Base-by-base conservation (phyloP, 441 rosid species). In the Brassica balearica region DNA sequence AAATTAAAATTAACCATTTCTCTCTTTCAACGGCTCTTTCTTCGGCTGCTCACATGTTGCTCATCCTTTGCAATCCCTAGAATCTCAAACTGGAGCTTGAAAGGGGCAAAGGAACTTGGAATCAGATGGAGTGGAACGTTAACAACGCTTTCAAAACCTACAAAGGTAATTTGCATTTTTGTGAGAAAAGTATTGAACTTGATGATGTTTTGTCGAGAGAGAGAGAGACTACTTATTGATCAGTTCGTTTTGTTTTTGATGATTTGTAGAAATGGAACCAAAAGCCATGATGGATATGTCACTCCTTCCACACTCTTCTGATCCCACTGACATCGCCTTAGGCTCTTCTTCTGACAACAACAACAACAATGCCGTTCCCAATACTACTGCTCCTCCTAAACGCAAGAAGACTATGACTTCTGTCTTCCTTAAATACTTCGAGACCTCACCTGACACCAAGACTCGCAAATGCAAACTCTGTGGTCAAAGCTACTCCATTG, bases 341-440 rank as follows among this genome's bases (percentile, higher is more conserved):
- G 89, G 87, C 77, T 89, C 98, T 80, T 88, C 98, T 79, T 88
- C 97, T 0, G 97, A 90, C 8, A 91, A 92, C 82, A 83, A 87
- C 62, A 85, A 17, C 19, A 17, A 17, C 19, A 17, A 17, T 17
- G 19, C 19, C 19, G 1, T 69, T 75, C 83, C 87, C 65, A 86
- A 73, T 72, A 20, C 83, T 74, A 20, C 84, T 67, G 67, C 64
- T 65, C 80, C 88, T 2, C 81, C 93, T 25, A 95, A 95, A 82
- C 87, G 98, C 61, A 95, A 92, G 87, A 95, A 95, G 88, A 91
- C 97, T 0, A 91, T 92, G 98, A 95, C 98, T 11, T 95, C 98
- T 1, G 92, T 92, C 8, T 95, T 85, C 82, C 98, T 95, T 38
- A 95, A 90, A 81, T 91, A 86, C 70, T 95, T 95, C 60, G 96